Conservation (phyloP, 306 rosid species). For the Herpetospermum pedunculosum region DNA sequence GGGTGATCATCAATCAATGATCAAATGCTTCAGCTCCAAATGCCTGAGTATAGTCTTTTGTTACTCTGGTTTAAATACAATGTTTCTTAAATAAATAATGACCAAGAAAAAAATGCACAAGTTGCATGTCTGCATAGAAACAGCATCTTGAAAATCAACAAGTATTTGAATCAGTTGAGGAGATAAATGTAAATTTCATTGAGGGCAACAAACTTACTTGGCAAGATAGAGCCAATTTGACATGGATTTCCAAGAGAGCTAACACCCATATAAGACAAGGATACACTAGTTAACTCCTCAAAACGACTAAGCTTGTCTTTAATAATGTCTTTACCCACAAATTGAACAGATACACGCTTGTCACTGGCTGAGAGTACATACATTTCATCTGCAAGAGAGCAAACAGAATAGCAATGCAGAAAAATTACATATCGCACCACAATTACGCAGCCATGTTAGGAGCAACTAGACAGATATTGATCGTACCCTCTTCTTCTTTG, state of each 20-base stretch:
- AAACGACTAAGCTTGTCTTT: constrained; percentile 69
- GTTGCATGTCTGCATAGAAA: background rate
- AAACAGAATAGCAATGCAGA: background rate
- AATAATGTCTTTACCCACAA: constrained; percentile 77
- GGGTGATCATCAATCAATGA: background rate
- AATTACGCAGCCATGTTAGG: background rate
- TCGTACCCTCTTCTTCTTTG: constrained; percentile 77
- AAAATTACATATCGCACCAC: background rate
- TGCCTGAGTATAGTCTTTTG: background rate
- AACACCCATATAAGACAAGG: constrained; percentile 63
- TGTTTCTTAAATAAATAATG: background rate
- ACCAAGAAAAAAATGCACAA: background rate
- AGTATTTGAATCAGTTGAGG: background rate
- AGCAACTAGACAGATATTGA: constrained; percentile 4
- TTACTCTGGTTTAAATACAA: background rate
- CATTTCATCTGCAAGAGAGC: constrained; percentile 74
- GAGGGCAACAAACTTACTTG: constrained; percentile 44
- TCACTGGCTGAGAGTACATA: constrained; percentile 80
- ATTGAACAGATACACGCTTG: constrained; percentile 60
- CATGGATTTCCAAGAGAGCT: constrained; percentile 52
- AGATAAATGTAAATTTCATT: background rate
- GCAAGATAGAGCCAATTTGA: constrained; percentile 35
- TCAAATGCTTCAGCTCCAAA: background rate
- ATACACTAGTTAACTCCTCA: constrained; percentile 67
- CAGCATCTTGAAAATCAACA: background rate